These are phyloP conservation scores for Aspergillus aculeatinus DNA, from an alignment of 2,329 filamentous ascomycete genomes.

Conservation along the genomic window DNA sequence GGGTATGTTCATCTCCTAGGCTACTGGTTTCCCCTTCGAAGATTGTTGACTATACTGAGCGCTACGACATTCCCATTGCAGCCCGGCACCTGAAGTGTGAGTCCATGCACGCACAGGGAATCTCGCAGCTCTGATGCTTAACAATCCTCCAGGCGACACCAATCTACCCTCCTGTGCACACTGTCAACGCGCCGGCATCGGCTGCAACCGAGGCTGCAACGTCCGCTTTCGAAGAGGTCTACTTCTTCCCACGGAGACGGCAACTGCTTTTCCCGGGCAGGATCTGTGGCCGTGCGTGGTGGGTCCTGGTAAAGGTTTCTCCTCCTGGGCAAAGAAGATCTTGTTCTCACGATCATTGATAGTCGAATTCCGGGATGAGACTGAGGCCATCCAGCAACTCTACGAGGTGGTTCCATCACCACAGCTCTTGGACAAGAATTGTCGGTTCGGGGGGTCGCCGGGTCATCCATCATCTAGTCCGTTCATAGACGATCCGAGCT, in stretches of 20 bases:
- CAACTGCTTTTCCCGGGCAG: constrained; percentile 18
- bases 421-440: background rate
- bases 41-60: background rate
- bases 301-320: constrained; percentile 15
- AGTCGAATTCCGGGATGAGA: constrained; percentile 28
- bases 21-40: background rate
- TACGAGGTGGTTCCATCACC: background rate
- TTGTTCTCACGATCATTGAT: background rate
- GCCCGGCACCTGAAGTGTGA: constrained; percentile 27
- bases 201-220: constrained; percentile 21
- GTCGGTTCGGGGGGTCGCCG: background rate
- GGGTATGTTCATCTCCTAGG: constrained; percentile 14
- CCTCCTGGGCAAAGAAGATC: background rate
- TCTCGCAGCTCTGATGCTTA: background rate
- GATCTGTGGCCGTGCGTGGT: constrained; percentile 16
- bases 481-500: too few relatives aligned
- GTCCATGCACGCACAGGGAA: background rate
- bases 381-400: background rate
- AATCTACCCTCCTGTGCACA: constrained; percentile 15
- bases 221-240: constrained; percentile 25
- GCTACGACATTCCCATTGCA: background rate
- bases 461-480: too few relatives aligned
- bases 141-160: constrained; percentile 16
- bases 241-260: constrained; percentile 11
- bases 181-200: constrained; percentile 16